Base-by-base conservation (phyloP, 31 red algal species). In the Odonthalia washingtoniensis region DNA sequence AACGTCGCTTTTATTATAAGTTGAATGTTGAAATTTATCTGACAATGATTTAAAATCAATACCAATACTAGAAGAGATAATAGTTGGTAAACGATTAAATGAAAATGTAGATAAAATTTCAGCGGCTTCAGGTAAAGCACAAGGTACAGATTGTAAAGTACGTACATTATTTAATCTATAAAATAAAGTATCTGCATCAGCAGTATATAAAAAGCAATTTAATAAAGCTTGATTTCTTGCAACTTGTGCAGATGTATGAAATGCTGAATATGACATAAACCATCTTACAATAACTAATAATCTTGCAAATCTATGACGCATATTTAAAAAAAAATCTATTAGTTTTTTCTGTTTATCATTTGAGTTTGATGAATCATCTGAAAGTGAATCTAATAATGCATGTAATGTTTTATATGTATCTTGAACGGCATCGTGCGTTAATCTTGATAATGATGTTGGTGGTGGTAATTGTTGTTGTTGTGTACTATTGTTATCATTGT, bases 381-480 rank as follows among this genome's bases (percentile, higher is more conserved):
- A 63, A 35, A 94, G 68, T 46, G 91, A 88, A 80, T 94, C 91
- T 24, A 94, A 84, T 64, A 88, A 40, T 4, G 91, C 91, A 42
- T 94, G 91, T 21, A 94, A 72, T 53, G 87, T 85, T 63, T 94
- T 94, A 78, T 94, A 94, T 24, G 91, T 82, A 41, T 82, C 83
- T 46, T 94, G 91, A 35, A 88, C 84, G 37, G 83, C 46, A 80
- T 94, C 91, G 72, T 88, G 84, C 26, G 78, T 83, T 36, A 94
- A 61, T 28, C 85, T 77, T 39, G 91, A 87, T 40, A 94, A 80
- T n/a, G n/a, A n/a, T n/a, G n/a, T n/a, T n/a, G n/a, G n/a, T n/a
- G n/a, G n/a, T n/a, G n/a, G n/a, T n/a, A n/a, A n/a, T n/a, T n/a
- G n/a, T n/a, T n/a, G n/a, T n/a, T n/a, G n/a, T n/a, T n/a, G n/a